These are phyloP conservation scores for Macrolepiota dolichaula DNA, from an alignment of 768 basidiomycete species.

Conservation along the genomic window DNA sequence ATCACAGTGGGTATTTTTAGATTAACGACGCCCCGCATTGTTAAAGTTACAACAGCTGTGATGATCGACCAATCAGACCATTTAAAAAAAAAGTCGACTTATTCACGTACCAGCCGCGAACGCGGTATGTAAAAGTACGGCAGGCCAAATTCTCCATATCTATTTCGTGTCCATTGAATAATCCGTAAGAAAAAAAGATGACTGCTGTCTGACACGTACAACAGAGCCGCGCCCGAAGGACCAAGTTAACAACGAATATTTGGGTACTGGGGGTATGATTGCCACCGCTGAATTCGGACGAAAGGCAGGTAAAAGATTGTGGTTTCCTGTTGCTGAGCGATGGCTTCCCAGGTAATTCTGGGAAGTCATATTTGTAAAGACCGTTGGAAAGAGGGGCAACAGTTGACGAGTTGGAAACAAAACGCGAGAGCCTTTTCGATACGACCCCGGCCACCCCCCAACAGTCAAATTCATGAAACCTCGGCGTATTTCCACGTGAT, in stretches of 20 bases:
- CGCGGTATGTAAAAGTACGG: slow-evolving; percentile 56
- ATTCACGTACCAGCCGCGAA: slow-evolving; percentile 44
- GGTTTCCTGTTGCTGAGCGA: background rate
- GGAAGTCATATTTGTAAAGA: background rate
- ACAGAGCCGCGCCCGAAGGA: slow-evolving; percentile 31
- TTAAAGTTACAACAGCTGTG: slow-evolving; percentile 40
- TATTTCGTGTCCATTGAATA: slow-evolving; percentile 15
- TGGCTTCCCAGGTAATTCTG: background rate
- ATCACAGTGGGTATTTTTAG: slow-evolving; percentile 53
- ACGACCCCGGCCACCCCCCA: too few species aligned
- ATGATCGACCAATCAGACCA: background rate
- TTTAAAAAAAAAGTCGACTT: background rate
- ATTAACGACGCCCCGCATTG: slow-evolving; percentile 33
- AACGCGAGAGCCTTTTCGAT: background rate
- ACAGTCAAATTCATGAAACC: too few species aligned
- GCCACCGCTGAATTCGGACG: slow-evolving; percentile 15
- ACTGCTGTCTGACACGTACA: slow-evolving; percentile 13
- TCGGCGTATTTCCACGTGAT: too few species aligned
- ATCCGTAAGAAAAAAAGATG: background rate
- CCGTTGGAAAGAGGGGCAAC: background rate
- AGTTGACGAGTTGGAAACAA: background rate
- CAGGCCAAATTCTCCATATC: slow-evolving; percentile 68
- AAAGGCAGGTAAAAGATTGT: slow-evolving; percentile 22
- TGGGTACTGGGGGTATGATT: slow-evolving; percentile 16
- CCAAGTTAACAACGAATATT: slow-evolving; percentile 28